These are phyloP conservation scores for Arctium lappa DNA, from an alignment of 129 eudicot genomes.

Conservation along the genomic window DNA sequence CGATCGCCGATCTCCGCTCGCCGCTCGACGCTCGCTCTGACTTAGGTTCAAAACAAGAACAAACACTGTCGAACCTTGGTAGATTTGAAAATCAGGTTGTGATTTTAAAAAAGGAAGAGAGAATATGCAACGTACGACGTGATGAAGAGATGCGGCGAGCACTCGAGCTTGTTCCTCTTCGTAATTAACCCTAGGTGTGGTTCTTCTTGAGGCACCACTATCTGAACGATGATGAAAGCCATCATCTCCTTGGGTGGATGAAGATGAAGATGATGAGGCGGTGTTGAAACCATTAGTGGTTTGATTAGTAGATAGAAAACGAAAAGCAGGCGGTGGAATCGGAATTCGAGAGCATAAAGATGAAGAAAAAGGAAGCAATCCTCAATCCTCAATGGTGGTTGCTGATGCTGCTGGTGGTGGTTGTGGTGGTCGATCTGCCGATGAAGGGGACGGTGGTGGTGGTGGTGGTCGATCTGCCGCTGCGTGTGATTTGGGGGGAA, in stretches of 20 bases:
- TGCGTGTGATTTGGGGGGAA: too few species aligned
- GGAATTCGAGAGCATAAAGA: constrained; percentile 6
- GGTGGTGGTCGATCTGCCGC: too few species aligned
- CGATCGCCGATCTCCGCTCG: too few species aligned
- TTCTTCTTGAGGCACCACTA: constrained; percentile 7
- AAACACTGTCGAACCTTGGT: too few species aligned
- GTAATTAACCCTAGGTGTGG: constrained; percentile 43
- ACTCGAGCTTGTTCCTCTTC: constrained; percentile 72
- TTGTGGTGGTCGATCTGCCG: too few species aligned
- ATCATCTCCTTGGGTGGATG: constrained; percentile 24
- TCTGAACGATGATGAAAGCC: neutral
- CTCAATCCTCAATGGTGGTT: too few species aligned
- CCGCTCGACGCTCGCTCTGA: too few species aligned
- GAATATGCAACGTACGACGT: constrained; percentile 46
- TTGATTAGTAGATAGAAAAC: constrained; percentile 36
- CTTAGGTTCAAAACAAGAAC: too few species aligned
- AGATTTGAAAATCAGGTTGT: neutral
- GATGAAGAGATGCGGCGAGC: constrained; percentile 71
- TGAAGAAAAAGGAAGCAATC: constrained; percentile 34
- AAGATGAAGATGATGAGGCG: constrained; percentile 10
- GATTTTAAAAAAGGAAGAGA: neutral
- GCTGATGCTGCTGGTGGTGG: too few species aligned
- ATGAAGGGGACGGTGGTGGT: too few species aligned
- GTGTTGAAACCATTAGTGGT: constrained; percentile 20
- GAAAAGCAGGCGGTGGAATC: neutral